Conservation (phyloP, 176 grass and related monocot species). For the Juncus inflexus region DNA sequence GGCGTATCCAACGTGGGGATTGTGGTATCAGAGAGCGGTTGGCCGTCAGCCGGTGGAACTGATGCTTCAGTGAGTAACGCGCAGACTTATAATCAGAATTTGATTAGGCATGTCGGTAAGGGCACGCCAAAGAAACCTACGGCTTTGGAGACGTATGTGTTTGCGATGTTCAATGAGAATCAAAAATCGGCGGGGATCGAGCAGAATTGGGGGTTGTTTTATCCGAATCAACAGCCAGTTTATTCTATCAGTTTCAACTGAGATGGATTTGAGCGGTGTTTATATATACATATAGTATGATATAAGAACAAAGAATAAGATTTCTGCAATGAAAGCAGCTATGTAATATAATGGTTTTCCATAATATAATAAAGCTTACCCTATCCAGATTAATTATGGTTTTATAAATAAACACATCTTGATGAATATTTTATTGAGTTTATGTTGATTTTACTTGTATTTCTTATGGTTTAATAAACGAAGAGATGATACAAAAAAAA, state of each 20-base stretch:
- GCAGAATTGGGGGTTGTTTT: constrained; percentile 53
- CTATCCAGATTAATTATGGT: not conserved
- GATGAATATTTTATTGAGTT: too few species aligned
- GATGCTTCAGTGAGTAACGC: constrained; percentile 28
- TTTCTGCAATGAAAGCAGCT: too few species aligned
- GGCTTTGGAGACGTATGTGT: constrained; percentile 46
- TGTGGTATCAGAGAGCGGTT: constrained; percentile 37
- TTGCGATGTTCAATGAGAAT: constrained; percentile 42
- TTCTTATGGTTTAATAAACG: too few species aligned
- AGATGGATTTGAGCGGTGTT: not conserved
- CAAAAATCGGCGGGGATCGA: not conserved
- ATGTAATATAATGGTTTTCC: too few species aligned
- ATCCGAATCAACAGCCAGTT: constrained; percentile 33
- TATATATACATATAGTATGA: too few species aligned
- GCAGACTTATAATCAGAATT: constrained; percentile 25
- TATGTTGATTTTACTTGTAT: too few species aligned
- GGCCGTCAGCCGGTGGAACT: constrained; percentile 60
- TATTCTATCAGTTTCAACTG: constrained; percentile 21
- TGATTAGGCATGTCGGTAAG: constrained; percentile 41
- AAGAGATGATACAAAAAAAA: too few species aligned
- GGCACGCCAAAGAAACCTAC: constrained; percentile 47
- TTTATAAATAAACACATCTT: too few species aligned
- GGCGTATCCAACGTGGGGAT: constrained; percentile 7
- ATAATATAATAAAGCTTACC: too few species aligned
- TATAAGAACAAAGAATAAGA: too few species aligned